Base-by-base conservation (phyloP, 805 yeast genomes). In the Lachancea nothofagi region DNA sequence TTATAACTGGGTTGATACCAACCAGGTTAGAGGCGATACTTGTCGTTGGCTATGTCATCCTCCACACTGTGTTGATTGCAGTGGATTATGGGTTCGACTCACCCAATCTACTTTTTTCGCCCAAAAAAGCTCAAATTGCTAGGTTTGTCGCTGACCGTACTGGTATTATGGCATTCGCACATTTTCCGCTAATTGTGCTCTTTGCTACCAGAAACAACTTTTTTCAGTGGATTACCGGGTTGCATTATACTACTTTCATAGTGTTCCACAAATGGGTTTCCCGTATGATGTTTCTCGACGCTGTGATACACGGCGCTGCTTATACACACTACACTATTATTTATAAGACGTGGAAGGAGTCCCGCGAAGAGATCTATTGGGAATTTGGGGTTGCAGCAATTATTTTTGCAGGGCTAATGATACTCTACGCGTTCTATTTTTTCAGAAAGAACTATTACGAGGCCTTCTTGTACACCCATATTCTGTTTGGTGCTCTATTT, bases 131-230 rank as follows among this genome's bases (percentile, higher is more conserved):
- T n/a, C n/a, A n/a, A n/a, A n/a, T n/a, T n/a, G n/a, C n/a, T n/a
- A n/a, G n/a, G n/a, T n/a, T n/a, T n/a, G n/a, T n/a, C n/a, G n/a
- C n/a, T 4, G 76, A 72, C 50, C 54, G 76, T 47, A 55, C 72
- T 0, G 77, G 75, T 2, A 71, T 71, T 5, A 44, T 71, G 14
- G 70, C 70, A 10, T 62, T 66, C 47, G 62, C 64, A 1, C 66
- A 65, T 25, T 49, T 78, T 45, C 90, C 90, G 0, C 47, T 72
- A 2, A 50, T 78, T 24, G 66, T 78, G 15, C 55, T 83, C 23
- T 79, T 83, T 55, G 81, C 84, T 7, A 83, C 86, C 8, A 66
- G 94, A 51, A 84, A 83, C 59, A 83, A 81, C 56, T 67, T 85
- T 21, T 59, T 83, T 47, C 73, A 74, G 46, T 63, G 62, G 51